Evolutionary conservation across 768 basidiomycete species (phyloP).

Genomic region (Mycena epipterygia): DNA sequence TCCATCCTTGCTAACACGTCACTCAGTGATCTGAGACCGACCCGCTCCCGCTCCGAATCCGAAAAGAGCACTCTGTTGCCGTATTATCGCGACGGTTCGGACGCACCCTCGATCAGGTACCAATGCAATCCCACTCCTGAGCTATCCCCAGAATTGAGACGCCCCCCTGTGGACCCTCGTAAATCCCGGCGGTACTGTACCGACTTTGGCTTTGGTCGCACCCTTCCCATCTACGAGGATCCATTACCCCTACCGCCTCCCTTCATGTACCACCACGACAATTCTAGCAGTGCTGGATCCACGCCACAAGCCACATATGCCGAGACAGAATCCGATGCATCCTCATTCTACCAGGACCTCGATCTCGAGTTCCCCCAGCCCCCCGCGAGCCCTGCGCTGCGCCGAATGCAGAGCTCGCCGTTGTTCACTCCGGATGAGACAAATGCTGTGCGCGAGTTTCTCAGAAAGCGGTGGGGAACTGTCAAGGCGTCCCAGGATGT

Average conservation of each 20-base stretch:
- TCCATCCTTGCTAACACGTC: neutral
- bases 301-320: conserved; percentile 47
- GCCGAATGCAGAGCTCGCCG: conserved; percentile 61
- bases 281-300: conserved; percentile 40
- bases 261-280: conserved; percentile 31
- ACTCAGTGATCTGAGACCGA: conserved; percentile 3
- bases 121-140: conserved; percentile 15
- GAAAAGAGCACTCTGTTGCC: conserved; percentile 30
- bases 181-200: conserved; percentile 48
- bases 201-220: conserved; percentile 46
- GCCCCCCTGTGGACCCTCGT: conserved; percentile 45
- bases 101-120: conserved; percentile 24
- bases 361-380: conserved; percentile 53
- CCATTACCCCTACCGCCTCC: conserved; percentile 19
- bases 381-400: conserved; percentile 56
- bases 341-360: conserved; percentile 48
- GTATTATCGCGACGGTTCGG: conserved; percentile 19
- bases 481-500: neutral
- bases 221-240: conserved; percentile 3
- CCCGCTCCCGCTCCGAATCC: conserved; percentile 28
- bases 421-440: conserved; percentile 50
- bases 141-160: conserved; percentile 28
- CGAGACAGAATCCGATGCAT: conserved; percentile 51
- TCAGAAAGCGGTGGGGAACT: conserved; percentile 40
- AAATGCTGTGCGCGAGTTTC: conserved; percentile 40